Percentiles rank a stretch among this genome's conserved stretches.
phyloP scores from a whole-genome alignment of 495 filamentous ascomycete genomes.

The Daldinia vernicosa region DNA sequence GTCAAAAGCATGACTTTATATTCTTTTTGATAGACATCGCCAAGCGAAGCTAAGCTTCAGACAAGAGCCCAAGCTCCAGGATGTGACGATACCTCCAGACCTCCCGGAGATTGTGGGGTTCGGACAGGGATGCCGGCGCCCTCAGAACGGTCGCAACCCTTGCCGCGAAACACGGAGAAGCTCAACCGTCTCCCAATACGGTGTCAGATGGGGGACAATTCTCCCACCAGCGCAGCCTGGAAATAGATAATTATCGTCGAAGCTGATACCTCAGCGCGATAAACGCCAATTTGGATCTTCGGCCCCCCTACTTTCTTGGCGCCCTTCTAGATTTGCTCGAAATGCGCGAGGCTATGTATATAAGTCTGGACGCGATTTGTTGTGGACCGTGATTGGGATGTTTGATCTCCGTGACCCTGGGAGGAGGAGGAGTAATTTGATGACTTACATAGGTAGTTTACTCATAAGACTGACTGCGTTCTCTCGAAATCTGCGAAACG shows the following conservation, averaged over 20 bases:
- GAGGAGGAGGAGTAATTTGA: constrained; percentile 6
- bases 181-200: not conserved
- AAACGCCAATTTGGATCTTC: not conserved
- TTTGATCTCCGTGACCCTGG: constrained; percentile 38
- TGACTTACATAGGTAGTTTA: not conserved
- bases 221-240: constrained; percentile 17
- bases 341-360: not conserved
- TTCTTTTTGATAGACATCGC: not conserved
- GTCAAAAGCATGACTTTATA: not conserved
- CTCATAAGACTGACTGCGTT: constrained; percentile 4
- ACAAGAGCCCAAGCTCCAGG: not conserved
- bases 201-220: constrained; percentile 21
- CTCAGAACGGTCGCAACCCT: constrained; percentile 23
- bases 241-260: not conserved
- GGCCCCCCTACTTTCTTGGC: constrained; percentile 27
- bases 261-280: not conserved
- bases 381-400: constrained; percentile 19
- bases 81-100: constrained; percentile 24
- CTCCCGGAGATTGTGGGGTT: constrained; percentile 27
- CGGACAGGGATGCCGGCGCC: constrained; percentile 18
- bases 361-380: constrained; percentile 8
- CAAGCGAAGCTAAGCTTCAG: constrained; percentile 37
- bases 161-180: constrained; percentile 39
- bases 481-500: constrained; percentile 10
- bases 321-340: constrained; percentile 11